Percentiles rank a stretch among this genome's conserved stretches.
Conservation (phyloP, 306 rosid genomes). For the Rubus idaeus region DNA sequence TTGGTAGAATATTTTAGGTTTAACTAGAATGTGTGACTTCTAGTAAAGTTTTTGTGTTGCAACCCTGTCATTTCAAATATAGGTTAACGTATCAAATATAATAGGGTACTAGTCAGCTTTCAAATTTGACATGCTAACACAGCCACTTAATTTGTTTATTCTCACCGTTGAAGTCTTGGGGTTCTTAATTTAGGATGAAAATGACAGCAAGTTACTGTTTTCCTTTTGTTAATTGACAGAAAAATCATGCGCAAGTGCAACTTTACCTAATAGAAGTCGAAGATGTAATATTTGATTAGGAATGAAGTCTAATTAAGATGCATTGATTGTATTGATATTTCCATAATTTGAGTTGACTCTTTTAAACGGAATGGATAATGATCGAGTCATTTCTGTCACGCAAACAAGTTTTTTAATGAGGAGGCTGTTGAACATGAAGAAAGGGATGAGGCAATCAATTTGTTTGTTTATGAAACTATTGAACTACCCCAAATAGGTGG, state of each 20-base stretch:
- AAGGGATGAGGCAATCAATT: not conserved
- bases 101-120: not conserved
- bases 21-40: not conserved
- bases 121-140: not conserved
- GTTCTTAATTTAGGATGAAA: not conserved
- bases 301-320: not conserved
- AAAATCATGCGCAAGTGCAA: not conserved
- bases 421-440: slow-evolving; percentile 1
- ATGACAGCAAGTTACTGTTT: not conserved
- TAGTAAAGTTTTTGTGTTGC: not conserved
- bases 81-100: not conserved
- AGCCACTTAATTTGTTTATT: slow-evolving; percentile 6
- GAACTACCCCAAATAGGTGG: not conserved
- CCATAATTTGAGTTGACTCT: not conserved
- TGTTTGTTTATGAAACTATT: not conserved
- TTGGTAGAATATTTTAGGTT: not conserved
- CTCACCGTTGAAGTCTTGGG: slow-evolving; percentile 2
- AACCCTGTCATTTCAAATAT: not conserved
- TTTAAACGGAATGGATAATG: not conserved
- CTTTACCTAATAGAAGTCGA: slow-evolving; percentile 7
- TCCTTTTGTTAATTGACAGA: not conserved
- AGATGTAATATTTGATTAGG: not conserved
- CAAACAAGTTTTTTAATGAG: not conserved
- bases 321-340: not conserved
- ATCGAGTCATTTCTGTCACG: not conserved